Evolutionary conservation across 2,329 filamentous ascomycete genomes (phyloP).

Genomic region (Aspergillus candidus): DNA sequence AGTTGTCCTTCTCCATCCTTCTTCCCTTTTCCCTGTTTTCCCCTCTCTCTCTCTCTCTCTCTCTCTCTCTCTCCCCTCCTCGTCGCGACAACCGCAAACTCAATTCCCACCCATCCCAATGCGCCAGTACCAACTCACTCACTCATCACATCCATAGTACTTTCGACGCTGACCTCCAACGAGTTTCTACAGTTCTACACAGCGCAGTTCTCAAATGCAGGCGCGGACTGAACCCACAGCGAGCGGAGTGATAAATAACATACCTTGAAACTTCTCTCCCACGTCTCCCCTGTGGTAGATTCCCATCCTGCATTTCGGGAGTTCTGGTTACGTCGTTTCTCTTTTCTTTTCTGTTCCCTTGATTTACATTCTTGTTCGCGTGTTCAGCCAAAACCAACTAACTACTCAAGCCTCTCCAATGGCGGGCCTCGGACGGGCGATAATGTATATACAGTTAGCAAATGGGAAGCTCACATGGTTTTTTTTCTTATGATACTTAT

Average conservation of each 20-base stretch:
- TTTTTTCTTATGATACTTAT: too few relatives aligned
- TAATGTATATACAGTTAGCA: not conserved
- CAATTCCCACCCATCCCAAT: too few relatives aligned
- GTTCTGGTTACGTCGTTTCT: constrained; percentile 11
- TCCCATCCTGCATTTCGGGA: constrained; percentile 12
- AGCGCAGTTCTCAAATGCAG: constrained; percentile 30
- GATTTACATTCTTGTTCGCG: not conserved
- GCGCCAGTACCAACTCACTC: too few relatives aligned
- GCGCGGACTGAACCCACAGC: constrained; percentile 19
- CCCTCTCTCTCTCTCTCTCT: too few relatives aligned
- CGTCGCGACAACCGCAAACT: too few relatives aligned
- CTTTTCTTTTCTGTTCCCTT: not conserved
- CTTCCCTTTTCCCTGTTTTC: not conserved
- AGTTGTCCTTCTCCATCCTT: constrained; percentile 16
- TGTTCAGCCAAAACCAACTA: not conserved
- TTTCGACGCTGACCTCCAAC: constrained; percentile 22
- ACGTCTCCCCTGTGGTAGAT: not conserved
- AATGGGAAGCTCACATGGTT: not conserved
- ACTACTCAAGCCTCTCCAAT: not conserved
- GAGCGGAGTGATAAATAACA: constrained; percentile 1
- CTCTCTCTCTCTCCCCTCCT: too few relatives aligned
- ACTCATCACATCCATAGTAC: not conserved
- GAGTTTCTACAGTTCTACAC: constrained; percentile 35
- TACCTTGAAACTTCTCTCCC: not conserved
- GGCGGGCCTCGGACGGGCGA: not conserved